These are phyloP conservation scores for Phytophthora cryptogea DNA, from an alignment of 352 stramenopile genomes.

Conservation along the genomic window DNA sequence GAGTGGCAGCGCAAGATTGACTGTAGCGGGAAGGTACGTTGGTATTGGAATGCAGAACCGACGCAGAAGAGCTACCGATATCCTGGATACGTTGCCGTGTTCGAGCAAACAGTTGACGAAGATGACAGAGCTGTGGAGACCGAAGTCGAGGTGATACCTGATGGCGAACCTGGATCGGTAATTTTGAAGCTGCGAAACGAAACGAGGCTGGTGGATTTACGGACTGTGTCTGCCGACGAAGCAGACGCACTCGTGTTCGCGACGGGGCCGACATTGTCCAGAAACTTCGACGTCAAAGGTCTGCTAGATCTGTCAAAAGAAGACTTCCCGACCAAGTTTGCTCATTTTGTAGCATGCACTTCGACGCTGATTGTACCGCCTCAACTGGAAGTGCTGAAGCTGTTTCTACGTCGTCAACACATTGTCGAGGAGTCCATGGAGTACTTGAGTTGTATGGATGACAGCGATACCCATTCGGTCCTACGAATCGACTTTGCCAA, in stretches of 20 bases:
- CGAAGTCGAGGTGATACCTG: constrained; percentile 1
- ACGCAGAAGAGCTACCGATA: constrained; percentile 1
- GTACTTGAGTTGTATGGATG: constrained; percentile 49
- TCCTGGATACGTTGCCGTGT: constrained; percentile 18
- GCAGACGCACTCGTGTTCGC: constrained; percentile 24
- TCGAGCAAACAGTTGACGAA: constrained; percentile 5
- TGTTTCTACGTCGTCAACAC: constrained; percentile 45
- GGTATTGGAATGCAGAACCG: constrained; percentile 10
- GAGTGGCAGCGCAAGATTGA: constrained; percentile 27
- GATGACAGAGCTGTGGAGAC: neutral
- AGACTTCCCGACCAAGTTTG: constrained; percentile 58
- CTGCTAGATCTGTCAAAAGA: constrained; percentile 37
- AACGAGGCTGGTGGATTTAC: constrained; percentile 7
- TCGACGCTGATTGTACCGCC: constrained; percentile 45
- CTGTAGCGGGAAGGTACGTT: constrained; percentile 5
- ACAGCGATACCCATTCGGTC: constrained; percentile 37
- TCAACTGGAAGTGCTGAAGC: constrained; percentile 47
- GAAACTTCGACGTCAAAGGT: constrained; percentile 22
- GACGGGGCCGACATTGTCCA: constrained; percentile 5
- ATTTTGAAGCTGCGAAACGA: constrained; percentile 17
- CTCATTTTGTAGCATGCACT: constrained; percentile 49
- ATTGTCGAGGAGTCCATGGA: constrained; percentile 59
- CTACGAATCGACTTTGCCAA: constrained; percentile 70
- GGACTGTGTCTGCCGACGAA: constrained; percentile 6
- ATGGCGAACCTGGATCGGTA: constrained; percentile 13